Evolutionary conservation across 1,284 basidiomycete species (phyloP).

Genomic region (Pseudozyma pruni): DNA sequence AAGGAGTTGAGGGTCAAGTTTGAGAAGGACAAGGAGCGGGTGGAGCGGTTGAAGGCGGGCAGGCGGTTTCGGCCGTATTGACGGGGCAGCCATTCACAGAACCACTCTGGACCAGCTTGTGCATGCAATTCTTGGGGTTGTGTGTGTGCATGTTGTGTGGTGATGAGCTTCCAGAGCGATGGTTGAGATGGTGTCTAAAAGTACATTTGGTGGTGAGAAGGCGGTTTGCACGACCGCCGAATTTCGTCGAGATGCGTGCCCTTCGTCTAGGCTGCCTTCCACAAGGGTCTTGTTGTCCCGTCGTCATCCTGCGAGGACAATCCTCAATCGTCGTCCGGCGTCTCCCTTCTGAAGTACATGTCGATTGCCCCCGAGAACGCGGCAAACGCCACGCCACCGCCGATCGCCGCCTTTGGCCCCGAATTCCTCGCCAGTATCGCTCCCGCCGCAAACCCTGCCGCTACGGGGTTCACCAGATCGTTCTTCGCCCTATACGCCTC

Average conservation of each 20-base stretch:
- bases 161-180: too few species aligned
- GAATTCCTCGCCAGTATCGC: constrained; percentile 62
- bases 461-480: constrained; percentile 63
- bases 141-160: too few species aligned
- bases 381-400: constrained; percentile 64
- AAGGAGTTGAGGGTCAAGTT: constrained; percentile 62
- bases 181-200: constrained; percentile 14
- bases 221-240: too few species aligned
- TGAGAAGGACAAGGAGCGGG: constrained; percentile 60
- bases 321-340: constrained; percentile 49
- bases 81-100: not conserved
- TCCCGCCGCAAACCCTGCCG: constrained; percentile 60
- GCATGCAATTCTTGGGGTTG: too few species aligned
- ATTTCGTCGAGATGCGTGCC: too few species aligned
- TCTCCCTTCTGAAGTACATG: constrained; percentile 59
- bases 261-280: too few species aligned
- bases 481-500: constrained; percentile 74
- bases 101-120: not conserved
- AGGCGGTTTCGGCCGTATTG: constrained; percentile 63
- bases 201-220: constrained; percentile 10
- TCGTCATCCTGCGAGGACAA: too few species aligned
- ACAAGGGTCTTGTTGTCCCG: too few species aligned
- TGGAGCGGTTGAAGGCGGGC: constrained; percentile 58
- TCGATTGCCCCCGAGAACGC: constrained; percentile 66
- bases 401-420: constrained; percentile 62